phyloP scores from a whole-genome alignment of 2,329 filamentous ascomycete species.

The Pyrenochaeta sp. region DNA sequence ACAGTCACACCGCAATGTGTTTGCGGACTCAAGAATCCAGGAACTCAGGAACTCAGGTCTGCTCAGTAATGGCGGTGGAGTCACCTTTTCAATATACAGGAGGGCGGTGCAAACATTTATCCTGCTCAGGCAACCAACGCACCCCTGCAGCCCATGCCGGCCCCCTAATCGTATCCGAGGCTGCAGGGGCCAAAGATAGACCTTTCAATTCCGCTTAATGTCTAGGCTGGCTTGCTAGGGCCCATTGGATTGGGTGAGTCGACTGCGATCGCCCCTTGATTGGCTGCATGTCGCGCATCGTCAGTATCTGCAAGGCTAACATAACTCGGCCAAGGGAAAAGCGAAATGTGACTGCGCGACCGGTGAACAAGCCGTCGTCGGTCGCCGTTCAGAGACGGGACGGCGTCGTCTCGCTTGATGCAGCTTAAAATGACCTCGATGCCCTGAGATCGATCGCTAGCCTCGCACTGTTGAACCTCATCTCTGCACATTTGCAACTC shows the following conservation, averaged over 20 bases:
- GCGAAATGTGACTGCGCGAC: conserved; percentile 26
- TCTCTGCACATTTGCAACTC: conserved; percentile 16
- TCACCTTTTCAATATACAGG: conserved; percentile 16
- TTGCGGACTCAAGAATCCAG: not conserved
- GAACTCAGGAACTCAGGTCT: not conserved
- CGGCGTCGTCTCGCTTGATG: conserved; percentile 15
- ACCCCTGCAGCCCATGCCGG: conserved; percentile 14
- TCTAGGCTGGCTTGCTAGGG: conserved; percentile 13
- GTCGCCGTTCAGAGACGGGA: conserved; percentile 14
- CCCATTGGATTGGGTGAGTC: conserved; percentile 8
- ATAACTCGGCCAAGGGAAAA: conserved; percentile 23
- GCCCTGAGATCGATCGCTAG: conserved; percentile 20
- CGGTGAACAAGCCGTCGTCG: conserved; percentile 28
- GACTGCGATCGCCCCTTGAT: conserved; percentile 18
- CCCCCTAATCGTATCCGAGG: conserved; percentile 11
- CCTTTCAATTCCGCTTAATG: conserved; percentile 24
- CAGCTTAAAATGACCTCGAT: conserved; percentile 31
- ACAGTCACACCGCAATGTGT: not conserved
- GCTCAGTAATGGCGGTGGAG: conserved; percentile 5
- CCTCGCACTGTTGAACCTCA: conserved; percentile 18
- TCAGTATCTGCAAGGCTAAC: conserved; percentile 28
- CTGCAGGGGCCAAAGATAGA: conserved; percentile 26
- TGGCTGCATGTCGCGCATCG: conserved; percentile 9
- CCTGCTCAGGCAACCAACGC: conserved; percentile 19
- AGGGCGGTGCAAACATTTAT: conserved; percentile 20